Conservation (phyloP, 208 protist species). For the Borovskyia barvae region DNA sequence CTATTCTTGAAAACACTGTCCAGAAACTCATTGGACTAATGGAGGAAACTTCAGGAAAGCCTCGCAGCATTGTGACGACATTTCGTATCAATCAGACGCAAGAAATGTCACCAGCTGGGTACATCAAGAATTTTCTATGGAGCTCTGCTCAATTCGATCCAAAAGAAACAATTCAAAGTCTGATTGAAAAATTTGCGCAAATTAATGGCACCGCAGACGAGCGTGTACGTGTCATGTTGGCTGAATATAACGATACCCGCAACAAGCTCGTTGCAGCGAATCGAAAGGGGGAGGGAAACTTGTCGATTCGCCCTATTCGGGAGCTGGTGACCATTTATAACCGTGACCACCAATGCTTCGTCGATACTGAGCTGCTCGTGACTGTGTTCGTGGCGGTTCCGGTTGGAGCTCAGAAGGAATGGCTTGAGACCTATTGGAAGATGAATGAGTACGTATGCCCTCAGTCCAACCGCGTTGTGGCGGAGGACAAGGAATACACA, state of each 20-base stretch:
- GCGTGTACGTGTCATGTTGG: slow-evolving; percentile 74
- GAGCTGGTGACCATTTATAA: slow-evolving; percentile 78
- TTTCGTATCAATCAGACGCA: slow-evolving; percentile 86
- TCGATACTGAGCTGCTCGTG: slow-evolving; percentile 82
- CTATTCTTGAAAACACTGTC: slow-evolving; percentile 65
- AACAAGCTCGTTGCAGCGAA: slow-evolving; percentile 70
- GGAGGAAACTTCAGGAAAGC: slow-evolving; percentile 78
- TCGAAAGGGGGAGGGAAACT: slow-evolving; percentile 72
- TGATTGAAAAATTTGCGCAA: slow-evolving; percentile 74
- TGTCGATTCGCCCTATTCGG: slow-evolving; percentile 79
- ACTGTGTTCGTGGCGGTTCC: slow-evolving; percentile 87
- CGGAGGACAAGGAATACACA: slow-evolving; percentile 86
- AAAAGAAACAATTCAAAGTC: slow-evolving; percentile 69
- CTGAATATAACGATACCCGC: slow-evolving; percentile 85
- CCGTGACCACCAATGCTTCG: slow-evolving; percentile 59
- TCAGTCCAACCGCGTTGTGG: slow-evolving; percentile 79
- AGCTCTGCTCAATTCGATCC: slow-evolving; percentile 82
- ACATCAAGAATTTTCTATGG: slow-evolving; percentile 88
- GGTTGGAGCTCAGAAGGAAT: slow-evolving; percentile 66
- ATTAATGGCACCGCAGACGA: slow-evolving; percentile 72
- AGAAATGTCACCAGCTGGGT: slow-evolving; percentile 81
- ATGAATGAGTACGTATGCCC: slow-evolving; percentile 85
- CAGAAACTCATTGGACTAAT: slow-evolving; percentile 80
- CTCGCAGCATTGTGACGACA: slow-evolving; percentile 67
- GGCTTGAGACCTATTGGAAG: slow-evolving; percentile 78